Conservation (phyloP, 495 filamentous ascomycete genomes). For the Aspergillus baeticus region DNA sequence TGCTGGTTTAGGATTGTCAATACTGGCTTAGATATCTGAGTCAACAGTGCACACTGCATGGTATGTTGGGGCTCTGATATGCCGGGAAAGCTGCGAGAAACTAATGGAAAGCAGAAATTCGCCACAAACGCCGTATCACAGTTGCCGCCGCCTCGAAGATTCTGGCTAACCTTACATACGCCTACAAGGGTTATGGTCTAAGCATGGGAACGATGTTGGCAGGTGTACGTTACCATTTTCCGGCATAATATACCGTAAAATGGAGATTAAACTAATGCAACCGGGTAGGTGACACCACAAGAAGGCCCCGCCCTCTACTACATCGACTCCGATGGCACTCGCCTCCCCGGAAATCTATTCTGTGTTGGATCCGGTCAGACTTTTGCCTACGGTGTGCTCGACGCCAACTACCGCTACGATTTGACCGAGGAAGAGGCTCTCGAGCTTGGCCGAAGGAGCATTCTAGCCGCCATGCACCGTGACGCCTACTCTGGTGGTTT, state of each 20-base stretch:
- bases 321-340: constrained; percentile 96
- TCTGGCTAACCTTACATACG: constrained; percentile 95
- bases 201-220: constrained; percentile 99
- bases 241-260: too few species aligned
- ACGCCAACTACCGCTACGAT: constrained; percentile 91
- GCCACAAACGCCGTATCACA: constrained; percentile 97
- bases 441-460: constrained; percentile 84
- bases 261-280: not conserved
- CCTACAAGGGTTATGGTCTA: constrained; percentile 96
- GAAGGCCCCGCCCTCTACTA: constrained; percentile 98
- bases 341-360: constrained; percentile 90
- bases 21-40: constrained; percentile 99
- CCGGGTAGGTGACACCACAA: constrained; percentile 64
- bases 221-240: constrained; percentile 57
- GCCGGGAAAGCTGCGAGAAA: not conserved
- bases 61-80: constrained; percentile 20
- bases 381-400: constrained; percentile 96
- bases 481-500: constrained; percentile 97
- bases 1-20: constrained; percentile 76
- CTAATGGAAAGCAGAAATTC: constrained; percentile 60
- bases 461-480: constrained; percentile 94
- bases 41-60: constrained; percentile 98
- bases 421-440: constrained; percentile 82
- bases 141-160: constrained; percentile 98
- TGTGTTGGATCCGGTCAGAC: constrained; percentile 98